Evolutionary conservation across 208 protist species (phyloP).

Genomic region (Porcisia hertigi): DNA sequence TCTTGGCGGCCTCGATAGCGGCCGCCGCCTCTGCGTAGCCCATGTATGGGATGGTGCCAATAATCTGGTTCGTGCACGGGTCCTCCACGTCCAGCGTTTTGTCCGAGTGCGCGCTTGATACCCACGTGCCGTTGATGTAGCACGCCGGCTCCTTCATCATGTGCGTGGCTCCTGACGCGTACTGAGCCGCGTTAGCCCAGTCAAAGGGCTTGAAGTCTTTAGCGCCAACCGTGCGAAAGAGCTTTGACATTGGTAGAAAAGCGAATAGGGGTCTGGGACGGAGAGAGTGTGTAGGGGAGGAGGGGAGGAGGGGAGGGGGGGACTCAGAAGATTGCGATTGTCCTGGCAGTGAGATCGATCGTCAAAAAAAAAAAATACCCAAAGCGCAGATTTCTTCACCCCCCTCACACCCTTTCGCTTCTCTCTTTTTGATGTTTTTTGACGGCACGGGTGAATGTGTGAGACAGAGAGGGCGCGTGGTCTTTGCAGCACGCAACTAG

Average conservation of each 20-base stretch:
- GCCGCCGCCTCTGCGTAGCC: constrained; percentile 45
- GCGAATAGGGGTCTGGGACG: neutral
- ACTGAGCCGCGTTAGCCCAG: constrained; percentile 39
- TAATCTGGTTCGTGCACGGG: constrained; percentile 69
- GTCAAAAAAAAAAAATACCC: neutral
- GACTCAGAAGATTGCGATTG: neutral
- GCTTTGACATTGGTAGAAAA: constrained; percentile 22
- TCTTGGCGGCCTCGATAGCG: constrained; percentile 60
- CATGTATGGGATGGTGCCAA: constrained; percentile 63
- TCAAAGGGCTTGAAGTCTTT: constrained; percentile 46
- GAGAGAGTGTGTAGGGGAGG: neutral
- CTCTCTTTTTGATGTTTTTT: neutral
- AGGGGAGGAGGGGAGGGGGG: no score
- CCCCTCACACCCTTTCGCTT: no score
- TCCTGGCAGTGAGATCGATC: neutral
- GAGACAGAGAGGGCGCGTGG: neutral
- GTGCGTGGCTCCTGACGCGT: constrained; percentile 28
- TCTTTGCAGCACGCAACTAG: neutral
- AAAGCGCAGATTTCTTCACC: neutral
- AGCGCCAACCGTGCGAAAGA: constrained; percentile 22
- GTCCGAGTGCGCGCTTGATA: constrained; percentile 18
- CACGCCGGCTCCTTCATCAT: constrained; percentile 47
- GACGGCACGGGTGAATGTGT: neutral
- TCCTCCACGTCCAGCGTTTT: constrained; percentile 65
- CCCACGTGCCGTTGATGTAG: constrained; percentile 75